Evolutionary conservation across 2,329 filamentous ascomycete genomes (phyloP).

Genomic region (Fusarium globosum): DNA sequence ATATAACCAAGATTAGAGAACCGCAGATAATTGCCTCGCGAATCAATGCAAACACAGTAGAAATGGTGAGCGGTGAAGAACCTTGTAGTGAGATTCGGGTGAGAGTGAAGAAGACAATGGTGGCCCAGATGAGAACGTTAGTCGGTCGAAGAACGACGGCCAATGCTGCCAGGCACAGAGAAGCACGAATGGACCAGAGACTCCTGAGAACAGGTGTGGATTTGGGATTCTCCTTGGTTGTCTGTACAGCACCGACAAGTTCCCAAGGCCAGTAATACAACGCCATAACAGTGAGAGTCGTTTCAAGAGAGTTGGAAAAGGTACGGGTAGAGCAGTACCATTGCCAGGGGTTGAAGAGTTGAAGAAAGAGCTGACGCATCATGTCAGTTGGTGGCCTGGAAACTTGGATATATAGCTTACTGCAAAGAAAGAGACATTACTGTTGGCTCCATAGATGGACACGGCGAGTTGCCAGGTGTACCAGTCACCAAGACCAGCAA

Average conservation of each 20-base stretch:
- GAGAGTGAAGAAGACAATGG: slow-evolving; percentile 64
- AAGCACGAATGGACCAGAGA: slow-evolving; percentile 58
- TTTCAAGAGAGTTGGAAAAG: slow-evolving; percentile 93
- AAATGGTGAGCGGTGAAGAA: slow-evolving; percentile 55
- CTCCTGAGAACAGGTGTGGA: slow-evolving; percentile 42
- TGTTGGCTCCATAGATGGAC: slow-evolving; percentile 75
- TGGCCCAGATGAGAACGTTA: slow-evolving; percentile 86
- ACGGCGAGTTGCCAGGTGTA: slow-evolving; percentile 87
- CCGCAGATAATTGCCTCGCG: slow-evolving; percentile 75
- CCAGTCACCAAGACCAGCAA: slow-evolving; percentile 84
- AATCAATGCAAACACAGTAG: slow-evolving; percentile 63
- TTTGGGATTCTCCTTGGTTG: slow-evolving; percentile 55
- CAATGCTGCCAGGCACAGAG: slow-evolving; percentile 79
- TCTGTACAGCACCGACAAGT: slow-evolving; percentile 61
- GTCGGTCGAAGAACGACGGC: slow-evolving; percentile 91
- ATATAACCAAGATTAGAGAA: slow-evolving; percentile 69
- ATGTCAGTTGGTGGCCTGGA: neutral
- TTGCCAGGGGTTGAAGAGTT: slow-evolving; percentile 75
- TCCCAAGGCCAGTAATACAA: slow-evolving; percentile 90
- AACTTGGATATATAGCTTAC: slow-evolving; percentile 60
- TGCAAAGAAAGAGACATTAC: slow-evolving; percentile 73
- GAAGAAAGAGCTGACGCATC: slow-evolving; percentile 49
- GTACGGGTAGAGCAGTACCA: slow-evolving; percentile 96
- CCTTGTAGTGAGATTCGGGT: slow-evolving; percentile 52
- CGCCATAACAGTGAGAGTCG: slow-evolving; percentile 83